Evolutionary conservation across 257 asterid species (phyloP), one percentile per base, ranked within the genome.

Genomic region (Ligustrum vulgare): DNA sequence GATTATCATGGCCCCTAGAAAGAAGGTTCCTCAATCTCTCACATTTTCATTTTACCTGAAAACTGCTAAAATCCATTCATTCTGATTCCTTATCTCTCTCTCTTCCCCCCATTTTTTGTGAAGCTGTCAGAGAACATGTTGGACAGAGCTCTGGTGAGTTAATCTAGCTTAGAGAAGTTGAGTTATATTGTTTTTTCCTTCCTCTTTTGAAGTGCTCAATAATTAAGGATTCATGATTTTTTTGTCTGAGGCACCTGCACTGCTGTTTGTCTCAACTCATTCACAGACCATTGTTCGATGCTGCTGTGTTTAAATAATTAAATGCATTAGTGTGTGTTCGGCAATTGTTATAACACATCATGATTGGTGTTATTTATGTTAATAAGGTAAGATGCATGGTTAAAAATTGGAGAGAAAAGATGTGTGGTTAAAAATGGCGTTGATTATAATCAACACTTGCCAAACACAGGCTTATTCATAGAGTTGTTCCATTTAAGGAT

Each of bases 81-180:
- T 71, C 85, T 82, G 80, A 77, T 75, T 75, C n/a, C 37, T 51
- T 69, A n/a, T 70, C 32, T 71, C n/a, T 47, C n/a, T 47, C 12
- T 56, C 16, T 7, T 9, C 8, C 20, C 8, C 20, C 6, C 11
- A 1, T 56, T 56, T 56, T 56, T 8, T 8, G 75, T 87, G 91
- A 81, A 92, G 99, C 89, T 94, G 87, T 72, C 91, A 60, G 97
- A 91, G 62, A 88, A 82, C 74, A 85, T 89, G 77, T 73, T 92
- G 87, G 98, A 92, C 85, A 89, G 80, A 83, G 98, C 99, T 72
- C 79, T 92, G 94, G 98, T 92, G 82, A 81, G 91, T 84, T 62
- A 74, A 63, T 73, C 22, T 71, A 56, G 68, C 70, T 62, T 72
- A 31, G 23, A 36, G 37, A 33, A 13, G 77, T 66, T 41, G 69